phyloP scores from a whole-genome alignment of 2,329 filamentous ascomycete genomes.

The Apiospora kogelbergensis region DNA sequence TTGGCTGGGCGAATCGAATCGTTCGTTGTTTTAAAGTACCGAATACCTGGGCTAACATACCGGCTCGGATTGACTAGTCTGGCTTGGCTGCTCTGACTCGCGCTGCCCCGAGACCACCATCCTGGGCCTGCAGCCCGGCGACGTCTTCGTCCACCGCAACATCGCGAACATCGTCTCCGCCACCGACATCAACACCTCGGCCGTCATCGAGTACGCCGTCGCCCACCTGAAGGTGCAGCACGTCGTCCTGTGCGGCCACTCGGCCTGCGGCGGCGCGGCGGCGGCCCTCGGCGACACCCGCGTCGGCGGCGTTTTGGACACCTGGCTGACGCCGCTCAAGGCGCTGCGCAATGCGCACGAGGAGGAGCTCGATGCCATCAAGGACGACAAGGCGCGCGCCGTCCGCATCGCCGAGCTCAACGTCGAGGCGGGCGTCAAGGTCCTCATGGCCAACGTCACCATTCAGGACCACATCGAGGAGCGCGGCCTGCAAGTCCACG shows the following conservation, averaged over 20 bases:
- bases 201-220: slow-evolving; percentile 80
- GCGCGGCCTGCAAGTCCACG: slow-evolving; percentile 72
- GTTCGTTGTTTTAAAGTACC: background rate
- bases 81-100: slow-evolving; percentile 86
- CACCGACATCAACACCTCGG: slow-evolving; percentile 72
- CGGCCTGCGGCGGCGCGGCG: slow-evolving; percentile 65
- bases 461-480: slow-evolving; percentile 71
- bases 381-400: slow-evolving; percentile 53
- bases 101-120: slow-evolving; percentile 83
- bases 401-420: slow-evolving; percentile 74
- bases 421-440: slow-evolving; percentile 66
- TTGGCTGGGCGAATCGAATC: background rate
- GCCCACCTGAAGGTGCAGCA: slow-evolving; percentile 69
- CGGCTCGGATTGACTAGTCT: slow-evolving; percentile 50
- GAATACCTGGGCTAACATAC: slow-evolving; percentile 15
- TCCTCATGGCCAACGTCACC: slow-evolving; percentile 66
- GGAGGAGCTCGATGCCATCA: slow-evolving; percentile 54
- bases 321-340: slow-evolving; percentile 53
- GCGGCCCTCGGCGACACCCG: slow-evolving; percentile 51
- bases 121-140: slow-evolving; percentile 74
- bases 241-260: slow-evolving; percentile 70
- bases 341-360: slow-evolving; percentile 45
- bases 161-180: slow-evolving; percentile 81
- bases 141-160: slow-evolving; percentile 88
- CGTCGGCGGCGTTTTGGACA: slow-evolving; percentile 53